Conservation (phyloP, 2,329 filamentous ascomycete genomes). For the Fusarium zealandicum region DNA sequence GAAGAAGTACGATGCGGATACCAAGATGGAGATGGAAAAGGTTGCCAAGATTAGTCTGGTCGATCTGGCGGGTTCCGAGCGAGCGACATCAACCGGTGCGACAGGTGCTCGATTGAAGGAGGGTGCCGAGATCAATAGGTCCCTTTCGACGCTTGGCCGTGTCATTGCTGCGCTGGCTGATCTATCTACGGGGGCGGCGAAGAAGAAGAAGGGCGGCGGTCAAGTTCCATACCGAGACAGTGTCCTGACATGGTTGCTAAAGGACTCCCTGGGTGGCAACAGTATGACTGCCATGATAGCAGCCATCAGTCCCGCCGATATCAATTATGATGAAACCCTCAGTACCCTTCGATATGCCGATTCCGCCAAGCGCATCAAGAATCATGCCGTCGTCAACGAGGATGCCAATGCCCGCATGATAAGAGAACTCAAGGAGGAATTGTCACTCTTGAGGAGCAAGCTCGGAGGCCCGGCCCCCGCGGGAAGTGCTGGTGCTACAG, state of each 20-base stretch:
- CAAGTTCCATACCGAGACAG: slow-evolving; percentile 97
- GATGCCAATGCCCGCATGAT: slow-evolving; percentile 99
- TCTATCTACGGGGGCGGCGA: slow-evolving; percentile 83
- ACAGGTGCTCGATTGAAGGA: slow-evolving; percentile 95
- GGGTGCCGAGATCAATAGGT: slow-evolving; percentile 98
- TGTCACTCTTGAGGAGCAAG: slow-evolving; percentile 85
- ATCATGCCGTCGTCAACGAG: slow-evolving; percentile 98
- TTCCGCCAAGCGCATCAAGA: slow-evolving; percentile 99
- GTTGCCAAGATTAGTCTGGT: slow-evolving; percentile 98
- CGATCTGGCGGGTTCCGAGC: slow-evolving; percentile 95
- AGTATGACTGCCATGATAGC: slow-evolving; percentile 99
- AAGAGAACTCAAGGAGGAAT: slow-evolving; percentile 93
- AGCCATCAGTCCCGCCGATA: slow-evolving; percentile 96
- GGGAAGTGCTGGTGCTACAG: slow-evolving; percentile 56
- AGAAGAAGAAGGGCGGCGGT: slow-evolving; percentile 72
- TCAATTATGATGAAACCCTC: slow-evolving; percentile 98
- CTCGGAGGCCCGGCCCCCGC: slow-evolving; percentile 63
- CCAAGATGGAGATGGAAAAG: slow-evolving; percentile 97
- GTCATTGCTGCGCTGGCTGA: slow-evolving; percentile 97
- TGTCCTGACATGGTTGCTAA: slow-evolving; percentile 93
- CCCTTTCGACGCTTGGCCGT: slow-evolving; percentile 92
- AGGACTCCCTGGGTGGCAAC: slow-evolving; percentile 96
- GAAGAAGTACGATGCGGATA: slow-evolving; percentile 88
- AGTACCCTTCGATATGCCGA: slow-evolving; percentile 96
- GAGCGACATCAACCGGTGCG: slow-evolving; percentile 95